Percentiles rank a stretch among this genome's conserved stretches.
Evolutionary conservation across 2,329 filamentous ascomycete genomes (phyloP).

Genomic region (Colletotrichum agaves): DNA sequence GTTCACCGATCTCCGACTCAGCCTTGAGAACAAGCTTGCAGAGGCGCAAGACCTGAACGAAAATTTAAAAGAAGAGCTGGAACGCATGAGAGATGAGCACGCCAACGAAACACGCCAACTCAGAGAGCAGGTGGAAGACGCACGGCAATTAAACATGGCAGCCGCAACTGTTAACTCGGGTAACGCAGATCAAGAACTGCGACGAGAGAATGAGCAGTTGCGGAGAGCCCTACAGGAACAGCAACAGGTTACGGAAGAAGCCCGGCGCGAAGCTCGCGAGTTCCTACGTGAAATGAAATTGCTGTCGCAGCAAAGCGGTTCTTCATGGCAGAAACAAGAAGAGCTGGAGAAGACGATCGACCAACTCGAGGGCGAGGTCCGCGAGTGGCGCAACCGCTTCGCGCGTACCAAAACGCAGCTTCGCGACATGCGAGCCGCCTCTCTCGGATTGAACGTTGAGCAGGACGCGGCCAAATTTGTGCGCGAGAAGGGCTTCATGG

Average conservation of each 20-base stretch:
- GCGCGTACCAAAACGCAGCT: constrained; percentile 89
- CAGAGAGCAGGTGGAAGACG: constrained; percentile 70
- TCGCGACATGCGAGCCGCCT: constrained; percentile 82
- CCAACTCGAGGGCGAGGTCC: constrained; percentile 82
- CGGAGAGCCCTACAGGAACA: constrained; percentile 76
- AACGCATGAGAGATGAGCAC: constrained; percentile 76
- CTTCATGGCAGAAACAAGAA: constrained; percentile 84
- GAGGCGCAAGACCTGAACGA: constrained; percentile 82
- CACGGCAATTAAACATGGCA: constrained; percentile 49
- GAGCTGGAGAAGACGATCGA: constrained; percentile 80
- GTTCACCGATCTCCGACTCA: constrained; percentile 72
- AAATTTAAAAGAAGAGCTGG: constrained; percentile 82
- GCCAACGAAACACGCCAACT: constrained; percentile 71
- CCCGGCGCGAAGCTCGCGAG: constrained; percentile 82
- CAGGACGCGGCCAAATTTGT: constrained; percentile 76
- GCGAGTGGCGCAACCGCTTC: constrained; percentile 91
- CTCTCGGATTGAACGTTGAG: constrained; percentile 76
- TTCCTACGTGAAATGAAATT: constrained; percentile 91
- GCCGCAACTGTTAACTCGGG: constrained; percentile 40
- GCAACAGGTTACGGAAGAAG: constrained; percentile 85
- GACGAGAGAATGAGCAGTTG: constrained; percentile 76
- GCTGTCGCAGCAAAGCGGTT: constrained; percentile 82
- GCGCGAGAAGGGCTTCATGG: constrained; percentile 73
- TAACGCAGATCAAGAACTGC: constrained; percentile 63
- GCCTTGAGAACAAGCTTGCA: constrained; percentile 78